Evolutionary conservation across 2,329 filamentous ascomycete species (phyloP), one percentile per base, ranked within the genome.

Genomic region (Akanthomyces muscarius): DNA sequence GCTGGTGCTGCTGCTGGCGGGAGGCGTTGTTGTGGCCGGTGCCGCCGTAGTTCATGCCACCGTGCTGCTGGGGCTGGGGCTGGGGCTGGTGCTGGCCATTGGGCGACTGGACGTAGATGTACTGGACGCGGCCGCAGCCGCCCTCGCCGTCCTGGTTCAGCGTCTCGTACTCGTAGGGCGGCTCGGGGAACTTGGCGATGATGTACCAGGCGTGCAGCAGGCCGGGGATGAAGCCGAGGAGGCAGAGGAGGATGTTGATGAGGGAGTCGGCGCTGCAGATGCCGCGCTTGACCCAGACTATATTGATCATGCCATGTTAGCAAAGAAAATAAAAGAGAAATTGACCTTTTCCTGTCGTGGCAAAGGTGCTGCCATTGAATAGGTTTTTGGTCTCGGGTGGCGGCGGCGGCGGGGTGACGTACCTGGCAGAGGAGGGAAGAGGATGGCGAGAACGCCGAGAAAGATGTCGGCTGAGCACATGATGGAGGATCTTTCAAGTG

Each of bases 171-270:
- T 89, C 86, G 75, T 84, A 84, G 64, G 88, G 82, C 47, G 84
- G 69, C 65, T 97, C 94, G 64, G 95, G 95, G 75, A 89, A 91
- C 73, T 91, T 89, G 71, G 91, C 86, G 77, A 99, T 97, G 77
- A 98, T 96, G 83, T 98, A 99, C 94, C 95, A 98, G 66, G 93
- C 86, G 80, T 99, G 95, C 2, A 99, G 80, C 56, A 98, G 89
- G 65, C 94, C 94, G 23, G 94, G 94, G 65, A 98, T 77, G 72
- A 83, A 92, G 70, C 89, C 90, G 25, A 94, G 86, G 61, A 86
- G 74, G 76, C 90, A 95, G 71, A 98, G 91, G 53, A 93, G 89
- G 75, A 98, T 88, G 81, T 99, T 99, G 81, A 99, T 96, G 71
- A 98, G 72, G 10, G 90, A 94, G 79, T 98, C 95, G 63, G 89